Base-by-base conservation (phyloP, 768 basidiomycete species). In the Xerocomus brunneocitrinus region DNA sequence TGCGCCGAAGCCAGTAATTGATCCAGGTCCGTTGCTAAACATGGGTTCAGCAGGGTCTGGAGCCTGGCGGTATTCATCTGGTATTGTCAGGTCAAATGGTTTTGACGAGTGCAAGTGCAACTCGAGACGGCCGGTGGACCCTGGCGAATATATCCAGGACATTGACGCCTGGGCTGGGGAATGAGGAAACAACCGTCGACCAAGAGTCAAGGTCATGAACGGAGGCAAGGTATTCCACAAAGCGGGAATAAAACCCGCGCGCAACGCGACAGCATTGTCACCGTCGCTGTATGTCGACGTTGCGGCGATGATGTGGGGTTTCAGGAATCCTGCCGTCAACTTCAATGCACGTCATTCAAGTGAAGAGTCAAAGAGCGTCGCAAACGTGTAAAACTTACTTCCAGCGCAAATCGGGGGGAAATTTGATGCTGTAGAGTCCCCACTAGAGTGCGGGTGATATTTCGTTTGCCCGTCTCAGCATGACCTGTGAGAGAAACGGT, bases 361-460 rank as follows among this genome's bases (percentile, higher is more conserved):
- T 35, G 45, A 57, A 39, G 42, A 39, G 28, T 9, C 6, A 31
- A 55, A 57, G 38, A 49, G 56, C 49, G 50, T 61, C 52, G 32
- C 35, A 32, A 61, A 53, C 53, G 62, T 56, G 58, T 47, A 55
- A 48, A 55, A 43, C 52, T 57, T 65, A 77, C 82, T 67, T 77
- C 71, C n/a, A 77, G 70, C 41, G 67, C 66, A 53, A 83, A 61
- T 47, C 81, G 79, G 13, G 89, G 87, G 28, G 88, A 89, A 62
- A 82, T 83, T 61, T 90, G 87, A 67, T 92, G 86, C 52, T 79
- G 80, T 45, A 94, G 68, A 2, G 89, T 89, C 35, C 87, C 89
- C 25, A 81, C 64, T 36, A 93, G 64, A 52, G 77, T 78, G 14
- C 75, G 75, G 9, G 68, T 60, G 22, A 60, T 65, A 41, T 36